These are phyloP conservation scores for Porodaedalea pini DNA, from an alignment of 1,284 basidiomycete species.

Conservation along the genomic window DNA sequence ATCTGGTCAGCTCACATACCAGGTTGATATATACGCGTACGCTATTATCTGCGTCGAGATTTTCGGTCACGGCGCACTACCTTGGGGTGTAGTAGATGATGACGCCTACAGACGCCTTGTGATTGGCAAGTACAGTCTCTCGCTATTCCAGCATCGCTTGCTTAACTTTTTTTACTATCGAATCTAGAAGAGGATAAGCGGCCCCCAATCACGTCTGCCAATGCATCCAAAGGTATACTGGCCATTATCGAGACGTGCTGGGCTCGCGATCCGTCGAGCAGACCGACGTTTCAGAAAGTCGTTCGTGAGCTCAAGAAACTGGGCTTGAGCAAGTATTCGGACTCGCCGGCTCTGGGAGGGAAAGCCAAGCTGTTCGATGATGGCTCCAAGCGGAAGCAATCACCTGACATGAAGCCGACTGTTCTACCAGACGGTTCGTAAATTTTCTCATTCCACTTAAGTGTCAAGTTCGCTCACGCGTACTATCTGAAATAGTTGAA, in stretches of 20 bases:
- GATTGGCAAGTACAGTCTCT: constrained; percentile 42
- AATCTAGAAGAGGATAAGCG: constrained; percentile 56
- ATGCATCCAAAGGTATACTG: constrained; percentile 31
- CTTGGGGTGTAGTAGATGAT: constrained; percentile 61
- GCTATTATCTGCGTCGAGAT: constrained; percentile 71
- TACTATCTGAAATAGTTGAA: not conserved
- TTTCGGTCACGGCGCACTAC: constrained; percentile 56
- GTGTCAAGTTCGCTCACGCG: not conserved
- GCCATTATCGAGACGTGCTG: constrained; percentile 47
- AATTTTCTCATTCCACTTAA: not conserved
- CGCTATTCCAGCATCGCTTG: not conserved
- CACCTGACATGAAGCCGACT: constrained; percentile 19
- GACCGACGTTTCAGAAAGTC: constrained; percentile 49
- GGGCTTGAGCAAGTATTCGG: constrained; percentile 31
- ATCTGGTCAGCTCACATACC: constrained; percentile 43
- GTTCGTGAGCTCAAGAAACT: constrained; percentile 38
- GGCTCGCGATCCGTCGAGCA: constrained; percentile 40
- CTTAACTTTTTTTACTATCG: not conserved
- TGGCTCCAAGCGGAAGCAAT: constrained; percentile 21
- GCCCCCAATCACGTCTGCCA: constrained; percentile 42
- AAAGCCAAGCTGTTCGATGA: constrained; percentile 22
- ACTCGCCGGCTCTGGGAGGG: constrained; percentile 25
- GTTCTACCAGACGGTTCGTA: constrained; percentile 3
- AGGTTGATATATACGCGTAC: constrained; percentile 72
- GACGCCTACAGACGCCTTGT: constrained; percentile 56